Base-by-base conservation (phyloP, 805 yeast genomes). In the Ogataea saltuana region DNA sequence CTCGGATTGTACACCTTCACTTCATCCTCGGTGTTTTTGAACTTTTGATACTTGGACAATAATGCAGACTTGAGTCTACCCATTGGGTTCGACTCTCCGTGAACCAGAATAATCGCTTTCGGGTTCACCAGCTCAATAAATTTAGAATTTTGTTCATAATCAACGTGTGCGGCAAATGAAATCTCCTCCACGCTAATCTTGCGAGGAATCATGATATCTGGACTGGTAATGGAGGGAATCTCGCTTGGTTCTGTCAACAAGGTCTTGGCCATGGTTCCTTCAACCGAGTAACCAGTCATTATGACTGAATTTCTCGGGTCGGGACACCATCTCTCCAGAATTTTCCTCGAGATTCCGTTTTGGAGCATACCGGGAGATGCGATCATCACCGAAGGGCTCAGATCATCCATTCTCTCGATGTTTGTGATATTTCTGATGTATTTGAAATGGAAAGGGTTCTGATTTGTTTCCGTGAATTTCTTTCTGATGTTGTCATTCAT, bases 121-220 rank as follows among this genome's bases (percentile, higher is more conserved):
- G 99, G 96, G 45, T 85, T 84, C 2, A 93, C 88, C 46, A 81
- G 71, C 53, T 90, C 97, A 46, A 93, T 93, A 59, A 93, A 93
- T 44, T 85, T 87, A 1, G 96, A 72, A 55, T 93, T 93, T 59
- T 93, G 97, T 56, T 86, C 88, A 64, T 85, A 93, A 61, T 93
- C 99, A 17, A 93, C 99, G 65, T 93, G 99, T 0, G 99, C 99
- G n/a, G 99, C 98, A 72, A 93, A 93, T 1, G 98, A 90, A 4
- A 93, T 84, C 64, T 93, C 99, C 51, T 91, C 97, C 13, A 93
- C 83, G 35, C 77, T 78, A 43, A 95, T 67, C 50, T 97, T 75
- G 58, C 99, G 80, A 4, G 98, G 97, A 30, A 93, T 84, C 46
- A 80, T 77, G 15, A 82, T 68, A 48, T 89, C 97, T 0, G 95